phyloP scores from a whole-genome alignment of 139 green algal species.

The Micractinium sp. region DNA sequence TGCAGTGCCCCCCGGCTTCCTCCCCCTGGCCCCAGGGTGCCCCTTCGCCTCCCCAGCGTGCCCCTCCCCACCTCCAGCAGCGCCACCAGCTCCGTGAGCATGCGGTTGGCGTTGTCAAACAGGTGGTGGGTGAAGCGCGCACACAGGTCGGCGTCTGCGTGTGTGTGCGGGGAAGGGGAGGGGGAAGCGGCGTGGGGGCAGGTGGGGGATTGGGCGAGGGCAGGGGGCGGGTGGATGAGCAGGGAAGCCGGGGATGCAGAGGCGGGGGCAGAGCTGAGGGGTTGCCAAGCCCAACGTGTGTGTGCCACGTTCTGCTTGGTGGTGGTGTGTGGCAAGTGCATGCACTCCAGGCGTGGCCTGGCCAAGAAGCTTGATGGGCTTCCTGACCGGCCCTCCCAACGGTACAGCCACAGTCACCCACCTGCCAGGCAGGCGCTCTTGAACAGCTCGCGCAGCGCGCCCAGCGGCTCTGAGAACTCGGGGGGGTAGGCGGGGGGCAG shows the following conservation, averaged over 20 bases:
- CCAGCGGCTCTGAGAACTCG: slow-evolving; percentile 7
- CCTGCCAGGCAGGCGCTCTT: slow-evolving; percentile 39
- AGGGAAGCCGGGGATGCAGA: neutral
- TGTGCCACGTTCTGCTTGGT: too few relatives aligned
- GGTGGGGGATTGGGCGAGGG: neutral
- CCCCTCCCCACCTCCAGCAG: slow-evolving; percentile 48
- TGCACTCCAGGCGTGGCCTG: neutral
- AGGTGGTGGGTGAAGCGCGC: slow-evolving; percentile 83
- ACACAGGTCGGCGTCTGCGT: slow-evolving; percentile 41
- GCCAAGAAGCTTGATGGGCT: neutral
- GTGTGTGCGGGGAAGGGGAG: neutral
- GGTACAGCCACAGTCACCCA: neutral
- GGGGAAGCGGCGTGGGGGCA: neutral
- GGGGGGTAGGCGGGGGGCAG: neutral
- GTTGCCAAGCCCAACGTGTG: neutral
- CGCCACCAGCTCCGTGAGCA: slow-evolving; percentile 81
- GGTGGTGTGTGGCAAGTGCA: too few relatives aligned
- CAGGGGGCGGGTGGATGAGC: neutral
- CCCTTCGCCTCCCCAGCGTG: too few relatives aligned
- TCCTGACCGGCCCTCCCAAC: neutral
- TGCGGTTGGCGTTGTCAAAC: slow-evolving; percentile 89
- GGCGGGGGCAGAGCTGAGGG: neutral
- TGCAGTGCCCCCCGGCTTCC: too few relatives aligned
- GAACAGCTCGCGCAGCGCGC: slow-evolving; percentile 51
- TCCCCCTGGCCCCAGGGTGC: too few relatives aligned